Conservation (phyloP, 1,284 basidiomycete species). For the Puccinia coronata region DNA sequence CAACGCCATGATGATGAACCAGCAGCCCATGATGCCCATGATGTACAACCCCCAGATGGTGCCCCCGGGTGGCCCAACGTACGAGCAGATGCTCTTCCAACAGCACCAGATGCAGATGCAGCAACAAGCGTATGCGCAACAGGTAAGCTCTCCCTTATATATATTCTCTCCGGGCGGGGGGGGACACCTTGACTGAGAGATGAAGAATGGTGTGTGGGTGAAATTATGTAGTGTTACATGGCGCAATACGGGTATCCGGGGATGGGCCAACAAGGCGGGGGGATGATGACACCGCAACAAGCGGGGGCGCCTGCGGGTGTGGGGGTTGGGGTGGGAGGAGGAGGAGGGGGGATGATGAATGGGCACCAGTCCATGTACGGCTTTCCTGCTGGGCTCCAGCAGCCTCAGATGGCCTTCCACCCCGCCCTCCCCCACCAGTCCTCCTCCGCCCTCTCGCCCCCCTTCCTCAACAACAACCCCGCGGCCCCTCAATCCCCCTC, state of each 20-base stretch:
- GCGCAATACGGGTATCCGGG: constrained; percentile 18
- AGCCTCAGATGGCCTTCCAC: not conserved
- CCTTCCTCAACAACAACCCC: not conserved
- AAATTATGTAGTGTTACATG: not conserved
- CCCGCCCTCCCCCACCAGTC: not conserved
- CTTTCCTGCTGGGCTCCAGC: not conserved
- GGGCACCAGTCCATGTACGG: constrained; percentile 15
- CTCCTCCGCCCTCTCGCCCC: not conserved
- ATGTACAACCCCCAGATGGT: constrained; percentile 44
- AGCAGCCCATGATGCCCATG: constrained; percentile 12
- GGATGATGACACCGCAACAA: not conserved
- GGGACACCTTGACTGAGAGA: not conserved
- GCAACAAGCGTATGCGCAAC: constrained; percentile 46
- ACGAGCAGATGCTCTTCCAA: constrained; percentile 44
- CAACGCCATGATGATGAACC: not conserved
- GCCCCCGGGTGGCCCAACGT: constrained; percentile 2
- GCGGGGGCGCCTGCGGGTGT: too few species aligned
- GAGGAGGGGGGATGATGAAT: not conserved
- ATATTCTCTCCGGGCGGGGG: not conserved
- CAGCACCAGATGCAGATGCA: constrained; percentile 49
- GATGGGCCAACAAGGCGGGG: not conserved
- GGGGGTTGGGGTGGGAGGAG: too few species aligned
- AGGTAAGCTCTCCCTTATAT: not conserved
- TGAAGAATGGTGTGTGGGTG: not conserved
- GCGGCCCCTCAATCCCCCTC: not conserved